These are phyloP conservation scores for Cladochytrium replicatum DNA, from an alignment of 192 early-diverging fungal species.

Conservation along the genomic window DNA sequence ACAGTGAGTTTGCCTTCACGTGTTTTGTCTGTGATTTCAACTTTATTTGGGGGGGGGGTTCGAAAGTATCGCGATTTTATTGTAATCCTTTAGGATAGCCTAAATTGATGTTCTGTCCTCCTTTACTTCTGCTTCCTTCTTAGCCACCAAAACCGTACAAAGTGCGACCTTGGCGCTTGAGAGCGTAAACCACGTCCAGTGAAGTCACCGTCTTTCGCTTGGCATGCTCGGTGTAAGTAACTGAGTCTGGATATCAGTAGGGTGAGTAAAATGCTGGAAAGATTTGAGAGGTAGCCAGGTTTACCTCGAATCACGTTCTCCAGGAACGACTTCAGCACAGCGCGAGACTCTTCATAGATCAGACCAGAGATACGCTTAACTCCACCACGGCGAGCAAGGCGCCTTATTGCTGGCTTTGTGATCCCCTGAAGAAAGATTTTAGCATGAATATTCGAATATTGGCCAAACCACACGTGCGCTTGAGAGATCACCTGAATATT, in stretches of 20 bases:
- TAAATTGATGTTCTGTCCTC: too few species aligned
- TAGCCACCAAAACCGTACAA: constrained; percentile 81
- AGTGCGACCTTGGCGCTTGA: constrained; percentile 95
- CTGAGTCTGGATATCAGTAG: too few species aligned
- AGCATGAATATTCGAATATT: too few species aligned
- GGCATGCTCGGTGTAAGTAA: constrained; percentile 99
- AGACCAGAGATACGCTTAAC: constrained; percentile 99
- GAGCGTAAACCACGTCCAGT: constrained; percentile 96
- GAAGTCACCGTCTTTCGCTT: constrained; percentile 99
- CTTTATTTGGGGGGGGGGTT: too few species aligned
- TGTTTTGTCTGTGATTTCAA: too few species aligned
- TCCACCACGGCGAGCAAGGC: constrained; percentile 98
- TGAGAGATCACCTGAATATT: constrained; percentile 69
- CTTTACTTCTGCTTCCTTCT: too few species aligned
- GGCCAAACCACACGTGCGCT: constrained; percentile 10
- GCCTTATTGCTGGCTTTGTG: constrained; percentile 97
- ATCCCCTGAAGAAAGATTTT: too few species aligned
- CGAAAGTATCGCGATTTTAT: too few species aligned
- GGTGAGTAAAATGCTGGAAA: too few species aligned
- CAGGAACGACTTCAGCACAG: constrained; percentile 95
- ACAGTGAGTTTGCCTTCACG: too few species aligned
- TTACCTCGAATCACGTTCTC: constrained; percentile 98
- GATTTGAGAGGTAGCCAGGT: too few species aligned
- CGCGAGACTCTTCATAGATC: constrained; percentile 98
- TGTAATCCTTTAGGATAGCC: too few species aligned